Percentiles rank a stretch among this genome's conserved stretches.
Evolutionary conservation across 805 yeast species (phyloP).

Genomic region (Cyberlindnera amylophila): DNA sequence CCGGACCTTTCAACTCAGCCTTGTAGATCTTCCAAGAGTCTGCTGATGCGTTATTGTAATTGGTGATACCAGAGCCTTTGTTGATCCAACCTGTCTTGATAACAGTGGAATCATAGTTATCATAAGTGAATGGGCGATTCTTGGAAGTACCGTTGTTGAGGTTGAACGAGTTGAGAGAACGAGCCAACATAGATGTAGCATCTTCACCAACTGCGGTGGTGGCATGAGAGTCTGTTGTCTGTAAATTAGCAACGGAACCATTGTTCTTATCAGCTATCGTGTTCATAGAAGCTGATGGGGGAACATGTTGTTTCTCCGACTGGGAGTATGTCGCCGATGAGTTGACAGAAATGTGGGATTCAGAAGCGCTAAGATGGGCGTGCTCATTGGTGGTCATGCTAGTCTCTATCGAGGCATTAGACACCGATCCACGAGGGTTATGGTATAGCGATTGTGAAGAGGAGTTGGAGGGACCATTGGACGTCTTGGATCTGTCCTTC

Average conservation of each 20-base stretch:
- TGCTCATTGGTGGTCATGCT: conserved; percentile 1
- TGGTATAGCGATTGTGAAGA: conserved; percentile 7
- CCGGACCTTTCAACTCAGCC: conserved; percentile 70
- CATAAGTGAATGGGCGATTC: conserved; percentile 24
- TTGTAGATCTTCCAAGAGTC: conserved; percentile 44
- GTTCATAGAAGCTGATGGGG: conserved; percentile 2
- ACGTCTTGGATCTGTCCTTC: conserved; percentile 13
- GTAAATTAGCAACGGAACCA: not conserved
- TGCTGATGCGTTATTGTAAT: conserved; percentile 20
- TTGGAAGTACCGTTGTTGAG: conserved; percentile 7
- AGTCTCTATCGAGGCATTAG: conserved; percentile 11
- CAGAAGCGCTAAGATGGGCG: conserved; percentile 2
- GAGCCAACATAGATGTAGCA: conserved; percentile 9
- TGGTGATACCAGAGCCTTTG: conserved; percentile 34
- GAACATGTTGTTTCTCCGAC: conserved; percentile 4
- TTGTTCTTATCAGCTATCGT: conserved; percentile 6
- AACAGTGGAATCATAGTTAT: conserved; percentile 36
- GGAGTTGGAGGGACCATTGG: conserved; percentile 4
- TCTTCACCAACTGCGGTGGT: conserved; percentile 7
- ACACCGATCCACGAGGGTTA: conserved; percentile 5
- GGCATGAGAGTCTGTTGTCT: conserved; percentile 4
- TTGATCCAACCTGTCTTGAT: conserved; percentile 62
- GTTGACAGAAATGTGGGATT: conserved; percentile 3
- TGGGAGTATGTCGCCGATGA: conserved; percentile 3
- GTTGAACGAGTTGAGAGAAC: conserved; percentile 15